Evolutionary conservation across 768 basidiomycete species (phyloP).

Genomic region (Coprinellus micaceus): DNA sequence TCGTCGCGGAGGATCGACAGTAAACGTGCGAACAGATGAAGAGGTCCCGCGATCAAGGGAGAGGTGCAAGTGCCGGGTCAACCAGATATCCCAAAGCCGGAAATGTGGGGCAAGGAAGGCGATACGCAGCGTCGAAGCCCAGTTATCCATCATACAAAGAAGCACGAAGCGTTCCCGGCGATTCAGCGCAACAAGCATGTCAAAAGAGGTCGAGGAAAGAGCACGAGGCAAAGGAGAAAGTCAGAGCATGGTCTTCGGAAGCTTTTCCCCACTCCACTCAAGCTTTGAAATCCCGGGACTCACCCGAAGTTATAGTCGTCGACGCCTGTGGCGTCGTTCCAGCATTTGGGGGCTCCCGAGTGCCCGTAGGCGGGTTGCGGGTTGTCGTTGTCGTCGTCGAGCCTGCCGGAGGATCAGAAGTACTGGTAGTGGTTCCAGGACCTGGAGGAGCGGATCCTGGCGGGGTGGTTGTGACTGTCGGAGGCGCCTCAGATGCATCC

Average conservation of each 20-base stretch:
- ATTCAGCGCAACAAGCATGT: background rate
- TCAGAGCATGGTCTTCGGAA: background rate
- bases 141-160: background rate
- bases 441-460: background rate
- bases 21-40: background rate
- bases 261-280: background rate
- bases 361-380: background rate
- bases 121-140: no score
- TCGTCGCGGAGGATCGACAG: background rate
- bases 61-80: background rate
- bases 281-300: constrained; percentile 5
- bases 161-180: background rate
- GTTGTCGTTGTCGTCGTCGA: background rate
- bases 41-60: background rate
- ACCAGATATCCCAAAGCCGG: no score
- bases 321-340: background rate
- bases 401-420: background rate
- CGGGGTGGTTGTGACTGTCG: background rate
- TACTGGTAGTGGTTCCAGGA: background rate
- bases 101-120: no score
- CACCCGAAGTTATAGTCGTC: constrained; percentile 11
- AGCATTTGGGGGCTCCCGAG: background rate
- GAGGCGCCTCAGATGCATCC: background rate
- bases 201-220: background rate
- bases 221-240: background rate